Conservation (phyloP, 2,329 filamentous ascomycete genomes). For the Aspergillus fijiensis region DNA sequence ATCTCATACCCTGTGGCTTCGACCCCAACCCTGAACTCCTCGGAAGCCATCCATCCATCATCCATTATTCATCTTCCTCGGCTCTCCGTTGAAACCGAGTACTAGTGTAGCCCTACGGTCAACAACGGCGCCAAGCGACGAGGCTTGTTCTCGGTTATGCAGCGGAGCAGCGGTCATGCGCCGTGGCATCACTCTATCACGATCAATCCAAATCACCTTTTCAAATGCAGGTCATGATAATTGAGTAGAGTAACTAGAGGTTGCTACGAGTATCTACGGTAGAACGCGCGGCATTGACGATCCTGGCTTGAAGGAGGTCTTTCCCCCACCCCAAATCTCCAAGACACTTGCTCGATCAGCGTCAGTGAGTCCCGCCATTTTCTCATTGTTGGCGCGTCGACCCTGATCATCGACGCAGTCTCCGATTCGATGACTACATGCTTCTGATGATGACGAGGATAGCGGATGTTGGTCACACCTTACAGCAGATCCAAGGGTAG, state of each 20-base stretch:
- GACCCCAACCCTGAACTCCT: not conserved
- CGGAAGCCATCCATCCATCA: too few species aligned
- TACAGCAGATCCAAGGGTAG: not conserved
- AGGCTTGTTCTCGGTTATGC: not conserved
- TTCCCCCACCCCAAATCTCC: conserved; percentile 11
- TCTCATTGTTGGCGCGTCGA: too few species aligned
- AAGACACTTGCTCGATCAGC: conserved; percentile 7
- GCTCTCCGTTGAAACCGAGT: too few species aligned
- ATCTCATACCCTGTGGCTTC: not conserved
- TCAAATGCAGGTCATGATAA: not conserved
- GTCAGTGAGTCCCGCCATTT: not conserved
- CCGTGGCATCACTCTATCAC: not conserved
- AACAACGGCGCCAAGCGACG: not conserved
- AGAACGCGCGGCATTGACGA: conserved; percentile 23
- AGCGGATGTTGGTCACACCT: not conserved
- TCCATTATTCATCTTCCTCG: too few species aligned
- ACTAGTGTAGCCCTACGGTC: not conserved
- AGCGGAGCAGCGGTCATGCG: not conserved
- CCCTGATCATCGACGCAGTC: not conserved
- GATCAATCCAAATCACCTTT: not conserved
- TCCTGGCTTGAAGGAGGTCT: conserved; percentile 16
- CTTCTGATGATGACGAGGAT: not conserved
- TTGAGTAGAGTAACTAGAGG: not conserved
- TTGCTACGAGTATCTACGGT: not conserved
- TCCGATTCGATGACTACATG: not conserved